Conservation (phyloP, 2,329 filamentous ascomycete genomes). For the Scytalidium lignicola region DNA sequence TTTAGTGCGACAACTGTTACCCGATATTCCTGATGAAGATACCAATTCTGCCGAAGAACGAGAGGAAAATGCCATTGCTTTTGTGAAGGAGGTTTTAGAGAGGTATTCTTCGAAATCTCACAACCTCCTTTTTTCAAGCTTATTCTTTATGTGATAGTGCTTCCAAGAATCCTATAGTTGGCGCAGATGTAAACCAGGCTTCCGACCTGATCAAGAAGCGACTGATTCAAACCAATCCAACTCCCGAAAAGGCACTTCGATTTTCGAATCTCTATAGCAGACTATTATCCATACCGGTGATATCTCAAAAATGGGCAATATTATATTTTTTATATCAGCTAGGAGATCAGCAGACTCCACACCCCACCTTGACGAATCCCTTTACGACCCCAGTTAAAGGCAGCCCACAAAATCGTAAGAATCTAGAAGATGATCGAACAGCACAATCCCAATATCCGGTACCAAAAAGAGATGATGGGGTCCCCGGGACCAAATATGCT, state of each 20-base stretch:
- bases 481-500: slow-evolving; percentile 44
- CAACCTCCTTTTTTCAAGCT: not conserved
- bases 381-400: slow-evolving; percentile 27
- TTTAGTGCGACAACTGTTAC: slow-evolving; percentile 70
- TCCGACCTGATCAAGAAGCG: slow-evolving; percentile 88
- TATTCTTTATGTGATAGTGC: slow-evolving; percentile 3
- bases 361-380: slow-evolving; percentile 23
- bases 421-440: slow-evolving; percentile 10
- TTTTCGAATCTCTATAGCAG: slow-evolving; percentile 90
- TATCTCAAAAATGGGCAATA: slow-evolving; percentile 96
- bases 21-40: slow-evolving; percentile 58
- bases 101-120: slow-evolving; percentile 16
- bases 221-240: slow-evolving; percentile 71
- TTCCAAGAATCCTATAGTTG: slow-evolving; percentile 24
- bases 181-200: slow-evolving; percentile 71
- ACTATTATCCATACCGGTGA: slow-evolving; percentile 81
- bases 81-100: slow-evolving; percentile 42
- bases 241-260: slow-evolving; percentile 67
- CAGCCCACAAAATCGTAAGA: slow-evolving; percentile 10
- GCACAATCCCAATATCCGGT: slow-evolving; percentile 27
- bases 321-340: slow-evolving; percentile 85
- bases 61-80: slow-evolving; percentile 55
- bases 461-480: slow-evolving; percentile 33
- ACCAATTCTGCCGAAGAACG: slow-evolving; percentile 64
- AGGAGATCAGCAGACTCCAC: slow-evolving; percentile 49